Base-by-base conservation (phyloP, 1,284 basidiomycete species). In the Malassezia psittaci region DNA sequence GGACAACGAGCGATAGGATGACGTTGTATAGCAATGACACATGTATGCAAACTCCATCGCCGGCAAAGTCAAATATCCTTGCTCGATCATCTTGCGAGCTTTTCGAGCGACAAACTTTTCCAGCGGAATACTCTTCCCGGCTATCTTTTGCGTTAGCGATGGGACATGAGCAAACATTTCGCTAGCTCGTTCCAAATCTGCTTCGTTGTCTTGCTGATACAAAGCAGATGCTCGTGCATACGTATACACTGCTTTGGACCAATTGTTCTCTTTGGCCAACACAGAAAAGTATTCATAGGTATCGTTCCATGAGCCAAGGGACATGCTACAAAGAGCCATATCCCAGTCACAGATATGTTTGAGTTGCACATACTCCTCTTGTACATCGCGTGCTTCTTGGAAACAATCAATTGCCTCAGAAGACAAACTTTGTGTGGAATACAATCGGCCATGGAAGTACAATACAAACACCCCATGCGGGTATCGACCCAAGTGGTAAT, bases 281-380 rank as follows among this genome's bases (percentile, higher is more conserved):
- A 70, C 60, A 15, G 54, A 38, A 40, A 72, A 70, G 43, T 65
- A 64, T 13, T 59, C 56, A 48, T 66, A 54, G 0, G 70, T 66
- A 16, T 63, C 57, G 33, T 57, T 44, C 68, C 68, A 74, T 35
- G 66, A 47, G 37, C 54, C 52, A 5, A 74, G 59, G 33, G 67
- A 67, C 64, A 74, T 68, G 58, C 61, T 54, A 61, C 72, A 74
- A 11, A 74, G 66, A 18, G 64, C 46, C 40, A 71, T 65, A 55
- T 74, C 72, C 72, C 72, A 74, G 18, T 64, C 56, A 59, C 70
- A 73, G 33, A 74, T 72, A 55, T 74, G 70, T 54, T 70, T 65
- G 48, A 74, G 66, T 55, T 74, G 70, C 18, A 72, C 59, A 59
- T 73, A 74, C 45, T 74, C 70, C 41, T 64, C 60, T 51, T 74